phyloP scores from a whole-genome alignment of 129 eudicot genomes.

The Cynara cardunculus region DNA sequence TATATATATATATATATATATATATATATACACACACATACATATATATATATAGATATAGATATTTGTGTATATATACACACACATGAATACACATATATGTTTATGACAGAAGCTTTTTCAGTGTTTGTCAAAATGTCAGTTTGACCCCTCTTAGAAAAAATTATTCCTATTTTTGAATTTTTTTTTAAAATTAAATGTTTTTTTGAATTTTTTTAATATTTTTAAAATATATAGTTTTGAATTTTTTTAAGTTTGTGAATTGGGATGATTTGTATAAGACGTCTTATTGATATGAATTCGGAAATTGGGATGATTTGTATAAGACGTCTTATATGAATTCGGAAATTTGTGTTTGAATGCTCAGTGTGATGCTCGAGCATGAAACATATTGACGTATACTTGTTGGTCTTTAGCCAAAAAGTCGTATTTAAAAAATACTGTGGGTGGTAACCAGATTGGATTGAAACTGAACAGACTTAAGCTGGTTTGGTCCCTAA shows the following conservation, averaged over 20 bases:
- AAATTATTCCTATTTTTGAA: not conserved
- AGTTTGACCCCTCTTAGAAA: slow-evolving; percentile 24
- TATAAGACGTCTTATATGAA: not conserved
- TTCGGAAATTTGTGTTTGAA: not conserved
- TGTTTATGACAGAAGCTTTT: slow-evolving; percentile 22
- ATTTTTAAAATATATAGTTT: no score
- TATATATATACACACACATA: not conserved
- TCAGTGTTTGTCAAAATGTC: slow-evolving; percentile 24
- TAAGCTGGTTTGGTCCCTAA: not conserved
- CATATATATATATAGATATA: not conserved
- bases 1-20: no score
- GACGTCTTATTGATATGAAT: no score
- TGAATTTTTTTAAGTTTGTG: no score
- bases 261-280: no score
- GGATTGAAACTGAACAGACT: not conserved
- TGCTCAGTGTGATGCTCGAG: no score
- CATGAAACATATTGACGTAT: no score
- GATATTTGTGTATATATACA: not conserved
- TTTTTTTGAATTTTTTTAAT: no score
- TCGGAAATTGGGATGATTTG: not conserved
- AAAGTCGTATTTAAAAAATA: not conserved
- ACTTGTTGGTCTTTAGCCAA: not conserved
- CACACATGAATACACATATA: slow-evolving; percentile 4
- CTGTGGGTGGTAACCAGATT: not conserved
- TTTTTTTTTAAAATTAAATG: no score